Percentiles rank a stretch among this genome's conserved stretches.
These are phyloP conservation scores for Noccaea caerulescens DNA, from an alignment of 345 rosid species.

Conservation along the genomic window DNA sequence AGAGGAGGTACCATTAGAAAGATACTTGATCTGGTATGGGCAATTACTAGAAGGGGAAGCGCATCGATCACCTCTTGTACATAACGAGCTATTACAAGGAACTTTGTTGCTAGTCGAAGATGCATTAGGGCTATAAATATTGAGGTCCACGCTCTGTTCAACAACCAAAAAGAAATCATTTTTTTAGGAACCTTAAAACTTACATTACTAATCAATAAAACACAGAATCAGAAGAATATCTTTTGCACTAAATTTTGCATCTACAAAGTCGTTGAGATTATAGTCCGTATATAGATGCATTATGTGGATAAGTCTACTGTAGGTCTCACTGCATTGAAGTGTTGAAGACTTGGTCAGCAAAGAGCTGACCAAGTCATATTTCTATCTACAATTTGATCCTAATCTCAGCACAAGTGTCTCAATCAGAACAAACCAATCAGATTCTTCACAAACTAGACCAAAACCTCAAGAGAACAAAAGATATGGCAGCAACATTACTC, in stretches of 20 bases:
- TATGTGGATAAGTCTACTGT: not conserved
- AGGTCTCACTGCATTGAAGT: not conserved
- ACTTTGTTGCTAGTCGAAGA: slow-evolving; percentile 70
- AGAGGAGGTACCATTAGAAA: slow-evolving; percentile 73
- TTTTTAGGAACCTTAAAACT: slow-evolving; percentile 20
- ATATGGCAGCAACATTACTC: not conserved
- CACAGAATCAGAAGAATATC: no score
- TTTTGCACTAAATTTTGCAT: no score
- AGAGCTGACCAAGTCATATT: slow-evolving; percentile 7
- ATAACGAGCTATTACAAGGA: slow-evolving; percentile 62
- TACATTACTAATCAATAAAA: no score
- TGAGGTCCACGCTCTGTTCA: slow-evolving; percentile 55
- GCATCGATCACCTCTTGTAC: slow-evolving; percentile 54
- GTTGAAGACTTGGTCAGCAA: slow-evolving; percentile 24
- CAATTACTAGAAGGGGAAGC: slow-evolving; percentile 58
- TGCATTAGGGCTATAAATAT: slow-evolving; percentile 71
- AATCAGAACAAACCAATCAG: not conserved
- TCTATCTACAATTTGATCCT: not conserved
- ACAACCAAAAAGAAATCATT: slow-evolving; percentile 5
- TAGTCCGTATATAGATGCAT: not conserved
- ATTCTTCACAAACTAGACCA: not conserved
- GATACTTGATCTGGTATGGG: slow-evolving; percentile 66
- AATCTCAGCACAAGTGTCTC: not conserved
- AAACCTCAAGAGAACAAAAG: slow-evolving; percentile 7
- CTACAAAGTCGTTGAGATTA: no score